These are phyloP conservation scores for Myxozyma vanderwaltii DNA, from an alignment of 805 yeast species.

Conservation along the genomic window DNA sequence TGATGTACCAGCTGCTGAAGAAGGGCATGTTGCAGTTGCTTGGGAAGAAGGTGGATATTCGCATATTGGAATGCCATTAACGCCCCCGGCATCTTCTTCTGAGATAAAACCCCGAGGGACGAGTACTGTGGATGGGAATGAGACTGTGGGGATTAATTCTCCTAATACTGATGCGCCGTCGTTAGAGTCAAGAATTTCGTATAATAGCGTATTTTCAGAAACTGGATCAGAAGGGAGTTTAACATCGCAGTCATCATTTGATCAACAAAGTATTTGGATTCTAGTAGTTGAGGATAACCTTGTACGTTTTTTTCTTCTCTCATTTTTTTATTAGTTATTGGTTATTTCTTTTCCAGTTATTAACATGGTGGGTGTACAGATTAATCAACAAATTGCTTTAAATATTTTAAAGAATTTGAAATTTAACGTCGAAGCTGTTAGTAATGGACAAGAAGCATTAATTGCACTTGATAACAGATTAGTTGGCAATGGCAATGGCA, in stretches of 20 bases:
- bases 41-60: slow-evolving; percentile 1
- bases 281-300: slow-evolving; percentile 34
- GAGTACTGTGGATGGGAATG: background rate
- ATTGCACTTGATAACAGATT: slow-evolving; percentile 22
- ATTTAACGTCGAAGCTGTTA: slow-evolving; percentile 31
- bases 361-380: slow-evolving; percentile 2
- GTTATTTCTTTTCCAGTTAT: too few relatives aligned
- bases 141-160: background rate
- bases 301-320: slow-evolving; percentile 9
- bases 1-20: slow-evolving; percentile 35
- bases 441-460: slow-evolving; percentile 33
- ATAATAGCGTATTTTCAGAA: background rate
- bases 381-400: slow-evolving; percentile 33
- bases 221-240: background rate
- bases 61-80: slow-evolving; percentile 13
- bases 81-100: background rate
- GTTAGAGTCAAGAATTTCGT: background rate
- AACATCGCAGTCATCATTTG: background rate
- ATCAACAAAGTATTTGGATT: slow-evolving; percentile 13
- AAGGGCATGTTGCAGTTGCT: background rate
- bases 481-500: too few relatives aligned
- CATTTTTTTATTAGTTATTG: background rate
- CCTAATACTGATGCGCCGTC: background rate
- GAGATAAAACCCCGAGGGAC: background rate
- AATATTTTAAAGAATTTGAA: slow-evolving; percentile 23